A percentile compares a stretch with the other conserved stretches of the same genome.
phyloP scores from a whole-genome alignment of 192 early-diverging fungal species.

The Coemansia asiatica region DNA sequence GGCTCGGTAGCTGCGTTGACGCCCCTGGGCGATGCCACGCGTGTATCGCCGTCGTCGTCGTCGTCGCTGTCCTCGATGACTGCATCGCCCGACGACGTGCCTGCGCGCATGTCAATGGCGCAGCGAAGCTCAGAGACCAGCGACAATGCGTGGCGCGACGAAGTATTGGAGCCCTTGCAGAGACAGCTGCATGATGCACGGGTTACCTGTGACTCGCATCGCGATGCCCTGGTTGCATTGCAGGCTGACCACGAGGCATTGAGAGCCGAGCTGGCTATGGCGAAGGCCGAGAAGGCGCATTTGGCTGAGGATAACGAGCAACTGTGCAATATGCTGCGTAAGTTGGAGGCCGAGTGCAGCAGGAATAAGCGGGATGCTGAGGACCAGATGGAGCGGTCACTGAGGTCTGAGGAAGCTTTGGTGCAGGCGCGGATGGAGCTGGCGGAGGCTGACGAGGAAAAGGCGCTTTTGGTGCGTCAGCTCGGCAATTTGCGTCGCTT shows the following conservation, averaged over 20 bases:
- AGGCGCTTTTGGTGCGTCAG: constrained; percentile 27
- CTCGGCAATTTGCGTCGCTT: constrained; percentile 37
- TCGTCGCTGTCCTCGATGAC: background rate
- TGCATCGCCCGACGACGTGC: background rate
- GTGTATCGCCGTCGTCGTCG: background rate
- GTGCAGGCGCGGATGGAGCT: constrained; percentile 27
- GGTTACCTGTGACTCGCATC: constrained; percentile 43
- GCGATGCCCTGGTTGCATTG: constrained; percentile 39
- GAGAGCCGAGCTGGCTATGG: constrained; percentile 35
- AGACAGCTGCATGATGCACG: constrained; percentile 46
- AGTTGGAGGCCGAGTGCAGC: constrained; percentile 17
- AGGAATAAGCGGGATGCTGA: background rate
- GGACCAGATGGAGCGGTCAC: constrained; percentile 4
- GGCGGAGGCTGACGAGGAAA: constrained; percentile 43
- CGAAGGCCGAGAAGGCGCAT: constrained; percentile 26
- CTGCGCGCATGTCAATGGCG: background rate
- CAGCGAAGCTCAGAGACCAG: background rate
- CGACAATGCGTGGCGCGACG: constrained; percentile 42
- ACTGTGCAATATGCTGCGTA: constrained; percentile 25
- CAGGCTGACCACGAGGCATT: constrained; percentile 37
- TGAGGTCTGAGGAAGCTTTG: constrained; percentile 24
- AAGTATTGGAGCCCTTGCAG: constrained; percentile 49
- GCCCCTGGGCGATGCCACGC: background rate
- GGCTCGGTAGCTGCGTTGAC: constrained; percentile 12
- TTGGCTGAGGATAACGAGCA: constrained; percentile 48